A percentile compares a stretch with the other conserved stretches of the same genome.
These are phyloP conservation scores for Geranomyces michiganensis DNA, from an alignment of 192 early-diverging fungal genomes.

Conservation along the genomic window DNA sequence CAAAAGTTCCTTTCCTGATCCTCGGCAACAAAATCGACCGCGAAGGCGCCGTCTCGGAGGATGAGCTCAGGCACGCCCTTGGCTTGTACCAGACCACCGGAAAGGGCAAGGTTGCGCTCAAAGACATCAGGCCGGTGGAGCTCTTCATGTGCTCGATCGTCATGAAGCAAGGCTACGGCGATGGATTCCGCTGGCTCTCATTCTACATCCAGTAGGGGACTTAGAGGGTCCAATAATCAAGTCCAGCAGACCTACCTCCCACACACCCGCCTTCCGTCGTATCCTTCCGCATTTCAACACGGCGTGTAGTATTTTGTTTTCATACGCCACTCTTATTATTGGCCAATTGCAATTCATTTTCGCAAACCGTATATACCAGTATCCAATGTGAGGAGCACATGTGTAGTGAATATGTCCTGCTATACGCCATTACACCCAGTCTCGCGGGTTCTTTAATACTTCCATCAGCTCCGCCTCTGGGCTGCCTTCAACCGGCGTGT, in stretches of 20 bases:
- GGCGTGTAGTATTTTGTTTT: no score
- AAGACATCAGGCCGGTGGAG: slow-evolving; percentile 95
- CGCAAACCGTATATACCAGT: no score
- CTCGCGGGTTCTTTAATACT: slow-evolving; percentile 74
- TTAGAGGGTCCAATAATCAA: no score
- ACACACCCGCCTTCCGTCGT: no score
- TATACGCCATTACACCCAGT: slow-evolving; percentile 65
- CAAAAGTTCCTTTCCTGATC: slow-evolving; percentile 90
- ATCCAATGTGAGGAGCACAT: no score
- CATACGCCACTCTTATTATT: no score
- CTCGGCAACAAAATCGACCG: slow-evolving; percentile 99
- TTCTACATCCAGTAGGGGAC: slow-evolving; percentile 46
- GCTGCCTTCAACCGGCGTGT: slow-evolving; percentile 67
- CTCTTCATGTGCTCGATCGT: slow-evolving; percentile 99
- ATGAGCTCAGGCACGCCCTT: slow-evolving; percentile 80
- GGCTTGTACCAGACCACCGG: slow-evolving; percentile 98
- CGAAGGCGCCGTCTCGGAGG: slow-evolving; percentile 89
- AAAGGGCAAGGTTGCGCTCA: slow-evolving; percentile 93
- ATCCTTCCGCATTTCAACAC: no score
- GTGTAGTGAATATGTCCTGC: no score
- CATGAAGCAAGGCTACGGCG: slow-evolving; percentile 98
- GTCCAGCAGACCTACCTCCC: no score
- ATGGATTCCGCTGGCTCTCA: slow-evolving; percentile 67
- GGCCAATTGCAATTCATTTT: no score
- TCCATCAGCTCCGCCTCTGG: slow-evolving; percentile 76